Evolutionary conservation across 192 early-diverging fungal species (phyloP).

Genomic region (Entophlyctis luteolus): DNA sequence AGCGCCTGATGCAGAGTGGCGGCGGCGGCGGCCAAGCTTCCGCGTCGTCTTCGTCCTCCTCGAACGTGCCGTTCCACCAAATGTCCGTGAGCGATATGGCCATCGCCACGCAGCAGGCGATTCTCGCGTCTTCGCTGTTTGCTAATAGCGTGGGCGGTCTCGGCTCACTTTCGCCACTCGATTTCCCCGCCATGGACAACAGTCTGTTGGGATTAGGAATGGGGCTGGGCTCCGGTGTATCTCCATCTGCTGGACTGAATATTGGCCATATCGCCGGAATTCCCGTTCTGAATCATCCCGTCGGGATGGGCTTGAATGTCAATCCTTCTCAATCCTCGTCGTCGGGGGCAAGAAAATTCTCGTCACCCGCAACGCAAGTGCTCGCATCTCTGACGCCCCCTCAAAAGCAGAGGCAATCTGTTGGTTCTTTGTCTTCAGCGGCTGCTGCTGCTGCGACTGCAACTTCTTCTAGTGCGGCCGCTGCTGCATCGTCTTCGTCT

Average conservation of each 20-base stretch:
- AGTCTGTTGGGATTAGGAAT: background rate
- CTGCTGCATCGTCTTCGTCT: background rate
- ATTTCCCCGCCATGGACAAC: background rate
- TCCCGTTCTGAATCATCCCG: no score
- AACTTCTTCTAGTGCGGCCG: background rate
- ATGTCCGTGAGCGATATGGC: constrained; percentile 5
- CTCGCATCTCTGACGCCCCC: no score
- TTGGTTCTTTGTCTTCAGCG: background rate
- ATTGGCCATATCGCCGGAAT: background rate
- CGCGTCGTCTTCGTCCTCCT: background rate
- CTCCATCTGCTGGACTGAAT: background rate
- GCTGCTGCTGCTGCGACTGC: background rate
- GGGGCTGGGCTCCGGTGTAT: background rate
- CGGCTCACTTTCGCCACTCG: background rate
- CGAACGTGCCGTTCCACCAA: background rate
- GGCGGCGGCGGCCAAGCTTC: background rate
- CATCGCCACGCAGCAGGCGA: constrained; percentile 24
- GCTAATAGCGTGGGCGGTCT: background rate
- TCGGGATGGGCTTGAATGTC: no score
- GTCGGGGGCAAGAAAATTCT: no score
- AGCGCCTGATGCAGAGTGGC: background rate
- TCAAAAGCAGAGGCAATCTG: background rate
- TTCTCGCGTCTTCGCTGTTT: constrained; percentile 15
- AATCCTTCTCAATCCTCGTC: no score
- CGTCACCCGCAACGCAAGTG: no score